Evolutionary conservation across 2,329 filamentous ascomycete genomes (phyloP), one percentile per base, ranked within the genome.

Genomic region (Knufia fluminis): DNA sequence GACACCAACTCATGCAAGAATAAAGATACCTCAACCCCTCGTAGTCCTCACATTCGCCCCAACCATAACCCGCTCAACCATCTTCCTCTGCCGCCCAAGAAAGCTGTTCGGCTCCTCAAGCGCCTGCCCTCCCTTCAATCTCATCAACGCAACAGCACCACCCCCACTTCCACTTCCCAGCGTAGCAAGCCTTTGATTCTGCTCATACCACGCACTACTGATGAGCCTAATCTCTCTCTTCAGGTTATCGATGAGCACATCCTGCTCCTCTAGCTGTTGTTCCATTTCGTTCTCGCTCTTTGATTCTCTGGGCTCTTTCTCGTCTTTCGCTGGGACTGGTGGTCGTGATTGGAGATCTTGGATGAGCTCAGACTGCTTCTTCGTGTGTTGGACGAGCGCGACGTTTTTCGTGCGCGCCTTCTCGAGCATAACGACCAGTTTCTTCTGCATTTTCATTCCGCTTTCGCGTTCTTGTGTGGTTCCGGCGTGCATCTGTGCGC

Each of bases 131-230:
- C 14, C 66, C 64, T 36, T 51, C 53, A 41, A 57, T 53, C 22
- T 54, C 58, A 50, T 57, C 55, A 48, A 66, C 60, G 19, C 68
- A 64, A 52, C 70, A 66, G 50, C 66, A 63, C 26, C 68, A 65
- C 39, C 68, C 52, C 39, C 60, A 43, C 61, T 64, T 52, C 22
- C 53, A 22, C 68, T 62, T 55, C 69, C 71, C 54, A 64, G 66
- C 49, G 66, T 71, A 46, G 71, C 68, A 48, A 71, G 60, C 19
- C 69, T 66, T 47, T 66, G 65, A 49, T 71, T 69, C 40, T 72
- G 64, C 45, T 72, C 66, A 53, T 70, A 71, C 70, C 70, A 73
- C 8, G 70, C 69, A 4, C 69, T 71, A 49, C 65, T 67, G 47
- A 73, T 67, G 36, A 73, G 66, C 35, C 62, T 60, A 23, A 73